A percentile compares a stretch with the other conserved stretches of the same genome.
These are phyloP conservation scores for Cercophora samala DNA, from an alignment of 495 filamentous ascomycete genomes.

Conservation along the genomic window DNA sequence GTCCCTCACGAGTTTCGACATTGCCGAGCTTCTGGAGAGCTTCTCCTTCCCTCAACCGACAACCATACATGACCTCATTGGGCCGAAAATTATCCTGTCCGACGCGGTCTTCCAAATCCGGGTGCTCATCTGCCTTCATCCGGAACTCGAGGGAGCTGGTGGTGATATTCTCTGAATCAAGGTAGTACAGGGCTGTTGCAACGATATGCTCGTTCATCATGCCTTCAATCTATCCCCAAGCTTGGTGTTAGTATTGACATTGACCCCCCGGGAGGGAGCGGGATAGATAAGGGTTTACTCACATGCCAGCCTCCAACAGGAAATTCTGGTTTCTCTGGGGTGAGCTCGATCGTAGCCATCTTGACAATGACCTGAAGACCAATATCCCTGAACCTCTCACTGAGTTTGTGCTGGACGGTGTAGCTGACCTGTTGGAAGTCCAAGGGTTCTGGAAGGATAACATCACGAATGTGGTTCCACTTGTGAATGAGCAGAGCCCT, in stretches of 20 bases:
- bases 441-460: conserved; percentile 13
- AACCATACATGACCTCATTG: conserved; percentile 30
- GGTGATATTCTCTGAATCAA: conserved; percentile 60
- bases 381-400: conserved; percentile 36
- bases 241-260: conserved; percentile 26
- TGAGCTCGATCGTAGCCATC: conserved; percentile 59
- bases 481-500: conserved; percentile 11
- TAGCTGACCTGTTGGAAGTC: conserved; percentile 32
- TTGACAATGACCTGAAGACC: conserved; percentile 65
- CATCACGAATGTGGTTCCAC: conserved; percentile 39
- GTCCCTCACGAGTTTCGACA: conserved; percentile 34
- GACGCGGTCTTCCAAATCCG: conserved; percentile 10
- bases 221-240: conserved; percentile 45
- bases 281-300: conserved; percentile 35
- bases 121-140: conserved; percentile 34
- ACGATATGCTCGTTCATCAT: conserved; percentile 58
- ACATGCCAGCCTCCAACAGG: conserved; percentile 39
- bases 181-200: conserved; percentile 59
- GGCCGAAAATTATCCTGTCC: conserved; percentile 26
- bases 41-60: background rate
- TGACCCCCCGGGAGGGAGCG: conserved; percentile 37
- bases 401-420: conserved; percentile 28
- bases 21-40: conserved; percentile 34
- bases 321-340: conserved; percentile 52
- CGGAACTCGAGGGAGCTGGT: conserved; percentile 53